Conservation (phyloP, 106 monocot species). For the Chionographis japonica region DNA sequence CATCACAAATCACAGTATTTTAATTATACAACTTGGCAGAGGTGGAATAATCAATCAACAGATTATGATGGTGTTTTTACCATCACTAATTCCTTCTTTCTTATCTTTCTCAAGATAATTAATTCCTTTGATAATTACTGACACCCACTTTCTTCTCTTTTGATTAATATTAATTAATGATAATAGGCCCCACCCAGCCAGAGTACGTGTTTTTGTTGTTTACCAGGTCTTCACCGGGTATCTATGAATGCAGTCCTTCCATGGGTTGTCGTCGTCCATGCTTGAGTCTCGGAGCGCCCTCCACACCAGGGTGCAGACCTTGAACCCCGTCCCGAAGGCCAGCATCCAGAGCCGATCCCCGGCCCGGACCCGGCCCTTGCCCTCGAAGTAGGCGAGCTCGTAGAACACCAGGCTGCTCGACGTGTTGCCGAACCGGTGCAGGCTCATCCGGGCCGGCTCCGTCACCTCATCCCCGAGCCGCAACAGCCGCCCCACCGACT, state of each 20-base stretch:
- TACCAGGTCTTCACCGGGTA: constrained; percentile 17
- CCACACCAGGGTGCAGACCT: constrained; percentile 30
- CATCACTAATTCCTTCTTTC: too few species aligned
- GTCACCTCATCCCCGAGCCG: constrained; percentile 5
- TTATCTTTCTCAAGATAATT: too few species aligned
- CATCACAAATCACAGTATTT: too few species aligned
- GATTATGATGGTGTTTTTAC: too few species aligned
- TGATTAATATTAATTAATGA: too few species aligned
- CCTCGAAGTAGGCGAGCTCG: constrained; percentile 33
- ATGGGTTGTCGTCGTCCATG: constrained; percentile 21
- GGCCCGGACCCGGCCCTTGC: constrained; percentile 16
- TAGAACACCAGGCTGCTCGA: constrained; percentile 36
- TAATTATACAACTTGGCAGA: too few species aligned
- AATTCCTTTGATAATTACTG: too few species aligned
- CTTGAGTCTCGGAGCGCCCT: constrained; percentile 1
- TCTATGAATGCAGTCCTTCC: constrained; percentile 24
- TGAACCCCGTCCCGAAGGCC: constrained; percentile 35
- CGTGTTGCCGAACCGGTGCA: constrained; percentile 47
- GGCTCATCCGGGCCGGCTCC: constrained; percentile 33
- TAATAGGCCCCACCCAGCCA: too few species aligned
- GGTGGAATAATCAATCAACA: too few species aligned
- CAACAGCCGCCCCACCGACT: not conserved
- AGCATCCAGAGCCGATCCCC: constrained; percentile 39
- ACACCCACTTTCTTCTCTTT: too few species aligned
- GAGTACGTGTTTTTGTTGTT: too few species aligned